Evolutionary conservation across 2,329 filamentous ascomycete species (phyloP), one percentile per base, ranked within the genome.

Genomic region (Arthrocladium fulminans): DNA sequence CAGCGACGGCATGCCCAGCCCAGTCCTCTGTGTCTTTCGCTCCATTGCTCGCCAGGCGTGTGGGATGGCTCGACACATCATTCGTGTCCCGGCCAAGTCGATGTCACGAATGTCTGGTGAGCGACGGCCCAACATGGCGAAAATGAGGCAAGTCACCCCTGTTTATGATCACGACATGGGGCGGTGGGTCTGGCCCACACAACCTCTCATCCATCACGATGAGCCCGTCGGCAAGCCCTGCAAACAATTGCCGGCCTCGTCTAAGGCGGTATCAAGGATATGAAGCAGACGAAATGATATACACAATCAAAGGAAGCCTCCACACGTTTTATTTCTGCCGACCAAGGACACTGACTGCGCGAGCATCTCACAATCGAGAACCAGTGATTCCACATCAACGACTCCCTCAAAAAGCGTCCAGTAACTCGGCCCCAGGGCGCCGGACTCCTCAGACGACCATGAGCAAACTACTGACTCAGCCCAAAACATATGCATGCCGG

Each of bases 81-180:
- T 42, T 17, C 22, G 24, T 15, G 22, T 25, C n/a, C 39, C 39
- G 7, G 3, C 39, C 6, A 42, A 17, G 19, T 42, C 39, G n/a
- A 5, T 24, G 39, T 13, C 22, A 6, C 24, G 13, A 10, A 25
- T 42, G 32, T 35, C 32, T 15, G 32, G 32, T 42, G 39, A 25
- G 6, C 7, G 15, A 15, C 39, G 39, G 22, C 44, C 44, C 30
- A 23, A 47, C 44, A 47, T 47, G 44, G 44, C 44, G 10, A 39
- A 38, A 22, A 38, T 47, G 44, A 38, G 44, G 12, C 20, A 17
- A 47, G 44, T 47, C 13, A 47, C 44, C 2, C 44, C 44, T n/a
- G 22, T 47, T n/a, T 47, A 38, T 17, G 32, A 47, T 24, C 32
- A 47, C 20, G 44, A 47, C 20, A 32, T 47, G 2, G 3, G 39